Base-by-base conservation (phyloP, 192 early-diverging fungal genomes). In the Mortierella antarctica region DNA sequence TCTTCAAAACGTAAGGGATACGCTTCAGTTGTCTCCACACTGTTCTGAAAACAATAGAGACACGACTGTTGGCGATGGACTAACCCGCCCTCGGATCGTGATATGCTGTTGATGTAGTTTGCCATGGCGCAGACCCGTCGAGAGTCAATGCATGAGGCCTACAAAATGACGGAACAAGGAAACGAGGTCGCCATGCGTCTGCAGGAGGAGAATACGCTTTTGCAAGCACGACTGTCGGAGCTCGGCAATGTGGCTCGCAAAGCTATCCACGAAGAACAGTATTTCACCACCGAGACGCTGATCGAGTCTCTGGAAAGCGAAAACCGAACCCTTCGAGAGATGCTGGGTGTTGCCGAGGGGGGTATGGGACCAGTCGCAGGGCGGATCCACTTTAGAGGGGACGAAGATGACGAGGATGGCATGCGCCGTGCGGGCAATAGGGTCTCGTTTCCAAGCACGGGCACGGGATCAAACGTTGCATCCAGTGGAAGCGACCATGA, bases 251-350 rank as follows among this genome's bases (percentile, higher is more conserved):
- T 72, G 4, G 77, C 77, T 7, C 68, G 77, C 10, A 71, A 67
- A 17, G 70, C 65, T 6, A 80, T 80, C 40, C 68, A 72, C 42
- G 77, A 80, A 20, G 77, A 80, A 17, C 62, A 62, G 18, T 80
- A 72, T 55, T 76, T 69, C 48, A 72, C 62, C 11, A 80, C 77
- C 0, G 77, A 80, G 70, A 31, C 77, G 7, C 17, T 80, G 44
- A 80, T 80, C 31, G 77, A 80, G 14, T 72, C 77, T 13, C 77
- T 80, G 2, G 77, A 80, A 23, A 60, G 55, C 14, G 77, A 80
- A 49, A 80, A 80, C 50, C 70, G 42, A 18, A 46, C 64, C 21
- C 46, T 80, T 57, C 50, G 77, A 15, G 77, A 80, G 45, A 71
- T 80, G 70, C 48, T 80, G 20, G 77, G 77, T 1, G 77, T 80